Base-by-base conservation (phyloP, 805 yeast genomes). In the Tanozyma kutaoensis region DNA sequence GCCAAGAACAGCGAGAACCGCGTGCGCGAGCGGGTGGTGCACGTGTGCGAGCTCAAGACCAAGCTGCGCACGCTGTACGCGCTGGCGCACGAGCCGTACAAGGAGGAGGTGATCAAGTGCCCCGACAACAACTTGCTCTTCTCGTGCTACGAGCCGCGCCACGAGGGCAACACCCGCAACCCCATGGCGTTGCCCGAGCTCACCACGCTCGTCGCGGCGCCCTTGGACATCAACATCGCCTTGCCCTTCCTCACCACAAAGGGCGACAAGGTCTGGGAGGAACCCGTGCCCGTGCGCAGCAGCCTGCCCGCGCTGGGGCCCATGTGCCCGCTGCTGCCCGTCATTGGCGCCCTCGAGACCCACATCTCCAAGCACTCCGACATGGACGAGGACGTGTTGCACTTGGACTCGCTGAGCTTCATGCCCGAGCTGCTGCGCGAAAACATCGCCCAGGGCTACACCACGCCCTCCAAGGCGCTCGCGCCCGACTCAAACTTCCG, bases 401-500 rank as follows among this genome's bases (percentile, higher is more conserved):
- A 47, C 8, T 58, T 59, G 3, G 51, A 48, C 18, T 36, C 48
- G 1, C 45, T 58, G 6, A 35, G 46, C 7, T 45, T 51, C 25
- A 41, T 53, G 39, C 33, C 39, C n/a, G 55, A 52, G 17, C 48
- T 47, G 14, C 19, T 29, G n/a, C 38, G 35, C 20, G 59, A 53
- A 21, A 50, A 48, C 30, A 43, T 50, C 14, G 51, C 45, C 22
- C 44, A 42, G 12, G 66, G 66, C 2, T 56, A 39, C 30, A 59
- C 64, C 5, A 34, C 39, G 1, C 41, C 50, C 2, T 29, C 51
- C 0, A 46, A 52, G 25, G 66, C 66, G 1, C 58, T 76, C 28
- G 67, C 69, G 35, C 75, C 86, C 1, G 85, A 78, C 40, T 57
- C 67, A 11, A 70, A 76, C 35, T 75, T 66, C 40, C 62, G 72